phyloP scores from a whole-genome alignment of 2,329 filamentous ascomycete genomes.

The Fusarium circinatum region DNA sequence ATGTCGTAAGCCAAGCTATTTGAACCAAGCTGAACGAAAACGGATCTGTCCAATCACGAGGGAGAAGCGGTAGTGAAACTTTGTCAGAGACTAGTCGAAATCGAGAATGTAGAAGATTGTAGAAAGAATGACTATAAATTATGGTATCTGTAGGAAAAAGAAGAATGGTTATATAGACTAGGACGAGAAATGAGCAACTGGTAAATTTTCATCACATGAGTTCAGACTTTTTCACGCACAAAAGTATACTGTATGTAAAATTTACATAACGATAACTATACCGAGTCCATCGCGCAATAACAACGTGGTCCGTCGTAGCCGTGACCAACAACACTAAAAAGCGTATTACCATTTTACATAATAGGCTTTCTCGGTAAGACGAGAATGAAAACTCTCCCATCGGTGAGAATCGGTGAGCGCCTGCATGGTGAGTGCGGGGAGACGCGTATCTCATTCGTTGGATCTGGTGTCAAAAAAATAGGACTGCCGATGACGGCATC shows the following conservation, averaged over 20 bases:
- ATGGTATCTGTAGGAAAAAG: background rate
- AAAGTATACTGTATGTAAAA: constrained; percentile 4
- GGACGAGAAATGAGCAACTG: background rate
- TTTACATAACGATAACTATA: constrained; percentile 7
- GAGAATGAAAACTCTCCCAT: background rate
- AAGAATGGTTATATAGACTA: background rate
- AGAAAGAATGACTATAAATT: background rate
- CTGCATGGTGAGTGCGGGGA: background rate
- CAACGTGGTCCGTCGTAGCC: background rate
- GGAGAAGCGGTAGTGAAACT: background rate
- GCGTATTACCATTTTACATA: background rate
- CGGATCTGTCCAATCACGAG: background rate
- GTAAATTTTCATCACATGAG: background rate
- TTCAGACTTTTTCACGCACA: background rate
- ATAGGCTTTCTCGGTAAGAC: background rate
- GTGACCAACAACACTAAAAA: background rate
- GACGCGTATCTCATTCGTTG: background rate
- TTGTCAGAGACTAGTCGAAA: background rate
- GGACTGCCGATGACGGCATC: background rate
- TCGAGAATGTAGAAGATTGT: background rate
- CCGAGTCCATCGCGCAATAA: background rate
- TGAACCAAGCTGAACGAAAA: background rate
- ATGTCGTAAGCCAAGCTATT: constrained; percentile 29
- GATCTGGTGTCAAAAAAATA: background rate
- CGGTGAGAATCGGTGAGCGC: constrained; percentile 2